Base-by-base conservation (phyloP, 2,329 filamentous ascomycete genomes). In the Alternaria novae-zelandiae region DNA sequence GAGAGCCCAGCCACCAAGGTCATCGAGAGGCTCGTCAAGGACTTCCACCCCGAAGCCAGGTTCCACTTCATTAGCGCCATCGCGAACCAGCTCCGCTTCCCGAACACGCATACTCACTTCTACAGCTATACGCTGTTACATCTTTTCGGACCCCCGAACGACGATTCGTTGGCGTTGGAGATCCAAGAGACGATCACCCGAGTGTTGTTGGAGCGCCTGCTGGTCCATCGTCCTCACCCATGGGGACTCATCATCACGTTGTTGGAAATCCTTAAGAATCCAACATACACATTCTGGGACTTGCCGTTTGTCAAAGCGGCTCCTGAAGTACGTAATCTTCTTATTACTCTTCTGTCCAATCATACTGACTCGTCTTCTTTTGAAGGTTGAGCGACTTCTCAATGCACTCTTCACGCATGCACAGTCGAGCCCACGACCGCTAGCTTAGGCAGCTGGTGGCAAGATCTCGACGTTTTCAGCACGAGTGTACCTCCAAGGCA, bases 211-310 rank as follows among this genome's bases (percentile, higher is more conserved):
- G 96, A 99, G 84, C 89, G 96, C 53, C 84, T 97, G 50, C 88
- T 96, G 63, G 91, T 93, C 21, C 93, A 93, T 79, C 93, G 94
- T 82, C 95, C 95, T 56, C 95, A 98, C 78, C 95, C 96, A 17
- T 98, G 95, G 95, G 96, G 96, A 12, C 83, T 99, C 46, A 90
- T 97, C 78, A 90, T 94, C 66, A 95, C 94, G 36, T 87, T 97
- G 65, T 83, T 96, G 67, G 96, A 98, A 83, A 86, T 99, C 61
- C 86, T 97, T 70, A 96, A 97, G 85, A 97, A 97, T 78, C 90
- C 92, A 57, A 92, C 90, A 76, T 96, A 95, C 80, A 89, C 89
- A 75, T 97, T 99, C 85, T 98, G 96, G 84, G 92, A 96, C 54
- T 86, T 97, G 70, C 92, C 93, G 25, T 97, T 97, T 74, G 92